phyloP scores from a whole-genome alignment of 148 eudicot species.

The Salicornia ramosissima region DNA sequence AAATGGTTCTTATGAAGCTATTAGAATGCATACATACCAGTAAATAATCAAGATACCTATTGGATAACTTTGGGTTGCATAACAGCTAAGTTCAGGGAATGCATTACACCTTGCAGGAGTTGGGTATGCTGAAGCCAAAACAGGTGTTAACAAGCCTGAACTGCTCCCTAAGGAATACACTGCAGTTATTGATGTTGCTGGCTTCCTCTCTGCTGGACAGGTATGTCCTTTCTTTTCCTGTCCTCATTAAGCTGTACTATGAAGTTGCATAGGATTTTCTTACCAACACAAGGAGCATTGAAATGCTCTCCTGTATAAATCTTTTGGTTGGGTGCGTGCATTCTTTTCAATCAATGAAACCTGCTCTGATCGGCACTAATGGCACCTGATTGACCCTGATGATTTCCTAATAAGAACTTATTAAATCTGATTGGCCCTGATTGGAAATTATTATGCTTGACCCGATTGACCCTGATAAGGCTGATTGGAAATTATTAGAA shows the following conservation, averaged over 20 bases:
- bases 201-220: conserved; percentile 94
- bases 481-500: too few relatives aligned
- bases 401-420: too few relatives aligned
- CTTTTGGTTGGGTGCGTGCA: too few relatives aligned
- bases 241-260: neutral
- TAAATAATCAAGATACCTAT: neutral
- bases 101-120: conserved; percentile 51
- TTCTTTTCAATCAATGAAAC: too few relatives aligned
- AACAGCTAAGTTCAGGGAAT: conserved; percentile 19
- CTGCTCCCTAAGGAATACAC: conserved; percentile 79
- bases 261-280: neutral
- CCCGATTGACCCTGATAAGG: too few relatives aligned
- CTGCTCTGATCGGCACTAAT: too few relatives aligned
- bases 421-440: too few relatives aligned
- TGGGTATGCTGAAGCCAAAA: conserved; percentile 63
- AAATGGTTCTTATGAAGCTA: too few relatives aligned
- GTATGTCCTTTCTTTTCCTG: conserved; percentile 28
- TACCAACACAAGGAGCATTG: neutral
- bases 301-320: neutral
- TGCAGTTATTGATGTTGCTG: conserved; percentile 89
- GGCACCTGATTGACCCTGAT: too few relatives aligned
- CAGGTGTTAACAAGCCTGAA: conserved; percentile 95
- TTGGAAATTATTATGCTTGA: too few relatives aligned
- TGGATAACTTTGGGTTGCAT: neutral
- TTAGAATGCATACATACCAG: too few relatives aligned